A percentile compares a stretch with the other conserved stretches of the same genome.
phyloP scores from a whole-genome alignment of 257 asterid genomes.

The Przewalskia tangutica region DNA sequence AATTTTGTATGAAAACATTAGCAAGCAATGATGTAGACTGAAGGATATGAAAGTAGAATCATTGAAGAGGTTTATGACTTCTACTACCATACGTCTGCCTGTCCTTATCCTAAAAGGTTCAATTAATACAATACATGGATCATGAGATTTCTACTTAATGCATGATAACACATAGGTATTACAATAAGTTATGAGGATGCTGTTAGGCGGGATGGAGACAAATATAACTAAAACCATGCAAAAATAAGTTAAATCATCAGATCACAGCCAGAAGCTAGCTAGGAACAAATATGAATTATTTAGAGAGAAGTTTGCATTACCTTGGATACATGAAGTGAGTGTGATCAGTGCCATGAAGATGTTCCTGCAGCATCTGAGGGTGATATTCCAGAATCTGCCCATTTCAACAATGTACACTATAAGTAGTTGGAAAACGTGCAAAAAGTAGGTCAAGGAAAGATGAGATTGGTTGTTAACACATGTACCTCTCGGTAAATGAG shows the following conservation, averaged over 20 bases:
- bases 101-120: neutral
- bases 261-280: neutral
- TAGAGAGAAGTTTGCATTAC: conserved; percentile 31
- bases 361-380: conserved; percentile 98
- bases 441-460: conserved; percentile 5
- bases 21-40: neutral
- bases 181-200: neutral
- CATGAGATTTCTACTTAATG: neutral
- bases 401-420: conserved; percentile 30
- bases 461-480: conserved; percentile 9
- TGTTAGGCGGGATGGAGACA: neutral
- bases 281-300: neutral
- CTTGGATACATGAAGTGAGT: conserved; percentile 98
- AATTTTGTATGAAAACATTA: no score
- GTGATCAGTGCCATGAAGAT: conserved; percentile 78
- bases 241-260: neutral
- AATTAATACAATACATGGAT: neutral
- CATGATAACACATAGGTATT: neutral
- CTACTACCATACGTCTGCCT: neutral
- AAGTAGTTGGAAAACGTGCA: conserved; percentile 23
- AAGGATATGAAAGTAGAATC: neutral
- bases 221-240: neutral
- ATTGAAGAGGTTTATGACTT: neutral
- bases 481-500: conserved; percentile 87
- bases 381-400: conserved; percentile 98